Percentiles rank a stretch among this genome's conserved stretches.
These are phyloP conservation scores for Backusella psychrophila DNA, from an alignment of 192 early-diverging fungal genomes.

Conservation along the genomic window DNA sequence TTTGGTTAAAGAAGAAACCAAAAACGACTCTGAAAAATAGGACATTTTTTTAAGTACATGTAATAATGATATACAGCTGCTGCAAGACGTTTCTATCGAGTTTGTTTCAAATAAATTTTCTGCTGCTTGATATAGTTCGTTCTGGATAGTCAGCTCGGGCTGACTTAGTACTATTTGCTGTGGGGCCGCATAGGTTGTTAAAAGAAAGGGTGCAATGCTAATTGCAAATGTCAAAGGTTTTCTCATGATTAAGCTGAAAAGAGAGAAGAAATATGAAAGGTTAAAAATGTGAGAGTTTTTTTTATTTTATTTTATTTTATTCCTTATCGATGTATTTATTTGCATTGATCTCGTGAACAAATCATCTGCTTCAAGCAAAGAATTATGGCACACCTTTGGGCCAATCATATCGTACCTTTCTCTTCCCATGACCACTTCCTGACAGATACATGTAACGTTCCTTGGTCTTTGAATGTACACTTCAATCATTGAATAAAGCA, in stretches of 20 bases:
- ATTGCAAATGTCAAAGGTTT: conserved; percentile 1
- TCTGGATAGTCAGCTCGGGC: conserved; percentile 1
- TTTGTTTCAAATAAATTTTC: conserved; percentile 18
- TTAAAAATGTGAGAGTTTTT: conserved; percentile 4
- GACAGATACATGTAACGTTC: not conserved
- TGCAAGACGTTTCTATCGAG: conserved; percentile 30
- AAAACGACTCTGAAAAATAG: conserved; percentile 40
- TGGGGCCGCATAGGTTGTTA: not conserved
- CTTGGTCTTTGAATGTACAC: not conserved
- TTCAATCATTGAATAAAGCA: no score
- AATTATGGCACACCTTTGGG: not conserved
- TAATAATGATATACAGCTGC: conserved; percentile 42
- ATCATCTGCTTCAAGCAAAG: not conserved
- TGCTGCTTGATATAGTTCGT: conserved; percentile 11
- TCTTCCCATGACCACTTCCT: not conserved
- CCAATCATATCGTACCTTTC: not conserved
- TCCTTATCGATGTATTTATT: not conserved
- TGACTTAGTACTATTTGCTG: not conserved
- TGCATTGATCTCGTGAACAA: conserved; percentile 4
- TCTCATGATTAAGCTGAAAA: not conserved
- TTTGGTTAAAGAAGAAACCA: conserved; percentile 31
- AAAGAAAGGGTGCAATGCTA: not conserved
- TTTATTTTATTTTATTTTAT: not conserved
- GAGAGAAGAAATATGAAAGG: not conserved
- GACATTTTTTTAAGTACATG: conserved; percentile 43